A percentile compares a stretch with the other conserved stretches of the same genome.
phyloP scores from a whole-genome alignment of 225 moss, liverwort and hornwort genomes.

The Climacium dendroides region DNA sequence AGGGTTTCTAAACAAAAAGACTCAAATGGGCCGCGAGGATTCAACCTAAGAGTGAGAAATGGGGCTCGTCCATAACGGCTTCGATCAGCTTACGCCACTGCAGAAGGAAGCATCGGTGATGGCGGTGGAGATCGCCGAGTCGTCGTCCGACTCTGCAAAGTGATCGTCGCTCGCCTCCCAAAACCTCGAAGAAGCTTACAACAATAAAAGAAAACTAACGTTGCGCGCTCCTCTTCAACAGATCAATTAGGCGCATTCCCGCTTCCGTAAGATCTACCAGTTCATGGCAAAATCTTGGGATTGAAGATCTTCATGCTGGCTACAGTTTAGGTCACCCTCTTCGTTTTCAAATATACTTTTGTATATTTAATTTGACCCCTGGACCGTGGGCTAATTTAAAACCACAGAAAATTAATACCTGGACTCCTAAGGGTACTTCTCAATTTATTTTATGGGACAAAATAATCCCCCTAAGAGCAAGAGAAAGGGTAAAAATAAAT shows the following conservation, averaged over 20 bases:
- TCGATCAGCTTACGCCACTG: not conserved
- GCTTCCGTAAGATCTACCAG: not conserved
- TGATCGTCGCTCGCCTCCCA: not conserved
- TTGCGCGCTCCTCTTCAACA: not conserved
- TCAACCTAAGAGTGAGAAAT: not conserved
- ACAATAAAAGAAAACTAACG: not conserved
- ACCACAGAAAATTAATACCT: not conserved
- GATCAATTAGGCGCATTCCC: not conserved
- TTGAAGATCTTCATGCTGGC: accelerated
- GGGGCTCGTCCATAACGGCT: not conserved
- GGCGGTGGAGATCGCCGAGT: not conserved
- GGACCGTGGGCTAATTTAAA: not conserved
- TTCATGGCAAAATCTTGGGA: not conserved
- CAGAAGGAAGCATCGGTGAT: not conserved
- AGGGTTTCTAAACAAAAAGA: not conserved
- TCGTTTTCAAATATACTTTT: not conserved
- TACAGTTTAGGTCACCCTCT: not conserved
- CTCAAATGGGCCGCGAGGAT: not conserved
- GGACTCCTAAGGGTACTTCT: not conserved
- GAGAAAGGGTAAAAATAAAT: not conserved
- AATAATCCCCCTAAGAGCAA: not conserved
- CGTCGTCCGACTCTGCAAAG: not conserved
- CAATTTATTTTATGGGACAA: not conserved
- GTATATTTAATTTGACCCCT: not conserved
- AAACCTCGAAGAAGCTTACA: not conserved